phyloP scores from a whole-genome alignment of 768 basidiomycete genomes.

The Podaxis sp. region DNA sequence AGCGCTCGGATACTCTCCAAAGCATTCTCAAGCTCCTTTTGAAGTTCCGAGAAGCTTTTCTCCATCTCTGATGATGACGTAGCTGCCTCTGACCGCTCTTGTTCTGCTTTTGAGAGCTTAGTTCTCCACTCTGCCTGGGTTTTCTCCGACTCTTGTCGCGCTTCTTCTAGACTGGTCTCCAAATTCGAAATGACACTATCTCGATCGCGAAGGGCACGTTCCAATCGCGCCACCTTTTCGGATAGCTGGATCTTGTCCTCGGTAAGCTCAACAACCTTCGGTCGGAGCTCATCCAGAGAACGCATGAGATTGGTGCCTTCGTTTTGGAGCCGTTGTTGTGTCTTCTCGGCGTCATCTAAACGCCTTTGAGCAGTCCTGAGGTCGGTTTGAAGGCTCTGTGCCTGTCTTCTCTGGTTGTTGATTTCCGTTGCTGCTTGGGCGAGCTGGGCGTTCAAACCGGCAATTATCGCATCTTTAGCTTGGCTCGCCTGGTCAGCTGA shows the following conservation, averaged over 20 bases:
- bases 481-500: conserved; percentile 47
- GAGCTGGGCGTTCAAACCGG: conserved; percentile 60
- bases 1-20: conserved; percentile 53
- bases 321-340: conserved; percentile 67
- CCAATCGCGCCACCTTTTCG: conserved; percentile 59
- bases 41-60: conserved; percentile 57
- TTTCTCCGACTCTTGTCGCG: conserved; percentile 47
- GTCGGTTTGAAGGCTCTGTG: conserved; percentile 65
- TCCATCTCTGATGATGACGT: conserved; percentile 58
- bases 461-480: conserved; percentile 42
- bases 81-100: conserved; percentile 47
- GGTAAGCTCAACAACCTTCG: conserved; percentile 82
- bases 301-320: conserved; percentile 80
- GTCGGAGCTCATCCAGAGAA: conserved; percentile 82
- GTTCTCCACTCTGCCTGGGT: conserved; percentile 44
- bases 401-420: conserved; percentile 47
- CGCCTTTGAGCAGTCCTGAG: conserved; percentile 62
- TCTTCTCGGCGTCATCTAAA: conserved; percentile 72
- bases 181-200: conserved; percentile 61
- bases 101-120: conserved; percentile 45
- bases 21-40: conserved; percentile 57
- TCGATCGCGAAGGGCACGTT: conserved; percentile 50
- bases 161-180: conserved; percentile 56
- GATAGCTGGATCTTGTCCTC: conserved; percentile 65
- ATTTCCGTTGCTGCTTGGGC: conserved; percentile 53